phyloP scores from a whole-genome alignment of 2,329 filamentous ascomycete genomes.

The Mollisia scopiformis region DNA sequence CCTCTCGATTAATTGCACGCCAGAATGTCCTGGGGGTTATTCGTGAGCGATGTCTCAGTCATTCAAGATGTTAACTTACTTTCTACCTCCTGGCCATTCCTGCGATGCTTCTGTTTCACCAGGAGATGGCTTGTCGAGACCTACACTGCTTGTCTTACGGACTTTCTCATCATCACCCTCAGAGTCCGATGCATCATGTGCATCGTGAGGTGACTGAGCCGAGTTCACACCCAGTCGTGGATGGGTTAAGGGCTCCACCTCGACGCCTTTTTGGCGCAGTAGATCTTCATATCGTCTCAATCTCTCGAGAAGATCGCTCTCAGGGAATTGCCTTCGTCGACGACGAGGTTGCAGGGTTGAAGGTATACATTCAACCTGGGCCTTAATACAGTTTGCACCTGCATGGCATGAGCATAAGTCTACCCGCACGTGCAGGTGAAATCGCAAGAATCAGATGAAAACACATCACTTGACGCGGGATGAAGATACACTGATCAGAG shows the following conservation, averaged over 20 bases:
- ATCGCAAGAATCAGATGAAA: not conserved
- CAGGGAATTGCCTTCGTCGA: constrained; percentile 52
- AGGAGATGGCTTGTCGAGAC: not conserved
- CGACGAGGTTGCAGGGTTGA: constrained; percentile 59
- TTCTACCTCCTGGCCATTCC: not conserved
- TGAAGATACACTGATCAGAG: too few relatives aligned
- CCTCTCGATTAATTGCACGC: not conserved
- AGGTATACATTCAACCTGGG: constrained; percentile 62
- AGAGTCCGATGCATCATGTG: not conserved
- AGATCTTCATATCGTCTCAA: constrained; percentile 30
- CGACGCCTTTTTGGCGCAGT: constrained; percentile 27
- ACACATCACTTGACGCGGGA: not conserved
- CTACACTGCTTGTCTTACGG: not conserved
- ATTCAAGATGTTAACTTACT: not conserved
- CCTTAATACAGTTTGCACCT: constrained; percentile 66
- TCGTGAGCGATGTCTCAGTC: not conserved
- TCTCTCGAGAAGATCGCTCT: constrained; percentile 30
- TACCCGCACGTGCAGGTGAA: not conserved
- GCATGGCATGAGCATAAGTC: not conserved
- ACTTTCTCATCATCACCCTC: not conserved
- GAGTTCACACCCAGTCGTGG: not conserved
- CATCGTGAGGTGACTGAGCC: not conserved
- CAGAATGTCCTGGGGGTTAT: not conserved
- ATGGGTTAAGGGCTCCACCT: constrained; percentile 20
- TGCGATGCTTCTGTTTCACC: not conserved